Evolutionary conservation across 495 filamentous ascomycete species (phyloP).

Genomic region (Penicilliopsis zonata): DNA sequence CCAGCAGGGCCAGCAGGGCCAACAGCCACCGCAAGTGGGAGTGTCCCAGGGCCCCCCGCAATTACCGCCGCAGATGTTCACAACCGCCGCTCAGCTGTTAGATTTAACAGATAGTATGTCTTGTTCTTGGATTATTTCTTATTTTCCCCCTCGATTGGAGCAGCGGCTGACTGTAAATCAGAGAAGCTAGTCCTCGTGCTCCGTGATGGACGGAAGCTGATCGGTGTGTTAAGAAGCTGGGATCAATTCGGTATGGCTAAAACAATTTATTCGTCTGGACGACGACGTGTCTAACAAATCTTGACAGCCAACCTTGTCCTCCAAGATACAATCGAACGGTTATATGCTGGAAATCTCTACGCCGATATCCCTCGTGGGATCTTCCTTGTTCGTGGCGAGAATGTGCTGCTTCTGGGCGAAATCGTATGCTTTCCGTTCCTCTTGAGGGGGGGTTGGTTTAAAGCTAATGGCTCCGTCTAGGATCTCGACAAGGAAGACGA

Average conservation of each 20-base stretch:
- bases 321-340: slow-evolving; percentile 77
- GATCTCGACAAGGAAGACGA: slow-evolving; percentile 93
- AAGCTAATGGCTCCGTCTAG: slow-evolving; percentile 19
- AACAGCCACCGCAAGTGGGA: slow-evolving; percentile 12
- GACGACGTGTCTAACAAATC: slow-evolving; percentile 3
- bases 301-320: slow-evolving; percentile 79
- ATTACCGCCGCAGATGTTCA: slow-evolving; percentile 80
- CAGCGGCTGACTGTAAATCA: too few species aligned
- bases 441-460: not conserved
- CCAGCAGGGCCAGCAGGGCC: slow-evolving; percentile 16
- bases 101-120: slow-evolving; percentile 92
- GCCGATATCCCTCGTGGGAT: slow-evolving; percentile 72
- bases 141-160: not conserved
- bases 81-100: slow-evolving; percentile 85
- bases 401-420: slow-evolving; percentile 82
- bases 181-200: slow-evolving; percentile 88
- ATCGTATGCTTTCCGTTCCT: slow-evolving; percentile 41
- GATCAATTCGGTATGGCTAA: slow-evolving; percentile 79
- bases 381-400: slow-evolving; percentile 87
- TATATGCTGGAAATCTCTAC: slow-evolving; percentile 64
- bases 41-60: slow-evolving; percentile 33
- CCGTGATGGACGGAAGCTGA: slow-evolving; percentile 84
- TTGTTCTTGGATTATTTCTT: slow-evolving; percentile 2
- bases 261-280: slow-evolving; percentile 2
- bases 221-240: slow-evolving; percentile 89